Evolutionary conservation across 169 alveolate genomes (phyloP).

Genomic region (Plasmodium adleri): DNA sequence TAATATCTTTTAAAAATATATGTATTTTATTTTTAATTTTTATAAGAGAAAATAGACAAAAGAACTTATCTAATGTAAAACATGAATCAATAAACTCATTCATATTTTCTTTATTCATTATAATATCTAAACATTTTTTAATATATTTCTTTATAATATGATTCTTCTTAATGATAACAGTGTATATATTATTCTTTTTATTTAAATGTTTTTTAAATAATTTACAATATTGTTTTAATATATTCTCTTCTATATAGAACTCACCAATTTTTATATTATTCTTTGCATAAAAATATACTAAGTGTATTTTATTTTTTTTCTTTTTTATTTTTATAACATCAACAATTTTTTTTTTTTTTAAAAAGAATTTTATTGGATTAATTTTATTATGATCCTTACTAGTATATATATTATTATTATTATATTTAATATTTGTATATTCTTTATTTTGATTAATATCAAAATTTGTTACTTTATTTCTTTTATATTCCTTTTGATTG

Average conservation of each 20-base stretch:
- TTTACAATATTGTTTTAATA: constrained; percentile 29
- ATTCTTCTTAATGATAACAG: constrained; percentile 18
- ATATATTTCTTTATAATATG: constrained; percentile 15
- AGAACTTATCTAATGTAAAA: constrained; percentile 27
- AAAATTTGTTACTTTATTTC: not conserved
- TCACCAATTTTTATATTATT: constrained; percentile 12
- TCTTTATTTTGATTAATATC: not conserved
- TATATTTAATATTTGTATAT: not conserved
- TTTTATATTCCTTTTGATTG: not conserved
- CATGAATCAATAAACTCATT: not conserved
- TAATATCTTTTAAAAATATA: constrained; percentile 26
- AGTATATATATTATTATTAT: not conserved
- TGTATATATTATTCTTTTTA: not conserved
- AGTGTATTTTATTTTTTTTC: not conserved
- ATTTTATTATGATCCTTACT: not conserved
- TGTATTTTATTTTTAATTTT: constrained; percentile 44
- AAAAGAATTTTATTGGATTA: not conserved
- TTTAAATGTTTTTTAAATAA: constrained; percentile 5
- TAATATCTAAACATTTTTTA: not conserved
- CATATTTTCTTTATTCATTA: constrained; percentile 2
- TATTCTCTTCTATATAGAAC: constrained; percentile 20
- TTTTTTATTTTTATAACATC: constrained; percentile 31
- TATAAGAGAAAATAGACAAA: constrained; percentile 35
- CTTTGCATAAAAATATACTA: constrained; percentile 18
- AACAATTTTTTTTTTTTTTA: not conserved